A percentile compares a stretch with the other conserved stretches of the same genome.
phyloP scores from a whole-genome alignment of 2,329 filamentous ascomycete genomes.

The Monosporascus sp. region DNA sequence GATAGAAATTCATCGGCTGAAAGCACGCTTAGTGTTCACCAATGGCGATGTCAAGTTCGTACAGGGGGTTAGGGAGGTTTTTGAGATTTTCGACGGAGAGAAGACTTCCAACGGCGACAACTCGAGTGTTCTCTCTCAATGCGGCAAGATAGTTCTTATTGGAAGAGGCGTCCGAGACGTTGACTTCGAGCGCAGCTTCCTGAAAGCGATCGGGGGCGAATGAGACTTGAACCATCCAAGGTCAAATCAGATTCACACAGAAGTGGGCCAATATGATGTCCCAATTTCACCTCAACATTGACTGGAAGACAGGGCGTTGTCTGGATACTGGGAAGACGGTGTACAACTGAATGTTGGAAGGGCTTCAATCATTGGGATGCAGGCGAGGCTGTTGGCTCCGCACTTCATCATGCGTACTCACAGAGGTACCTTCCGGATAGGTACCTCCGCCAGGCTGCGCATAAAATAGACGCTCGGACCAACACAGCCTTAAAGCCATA shows the following conservation, averaged over 20 bases:
- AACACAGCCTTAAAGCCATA: not conserved
- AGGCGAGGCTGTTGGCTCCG: not conserved
- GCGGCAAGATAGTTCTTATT: conserved; percentile 60
- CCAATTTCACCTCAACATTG: too few relatives aligned
- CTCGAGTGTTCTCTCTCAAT: conserved; percentile 16
- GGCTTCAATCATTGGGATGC: not conserved
- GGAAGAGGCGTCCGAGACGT: conserved; percentile 49
- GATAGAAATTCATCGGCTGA: conserved; percentile 84
- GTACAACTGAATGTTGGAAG: too few relatives aligned
- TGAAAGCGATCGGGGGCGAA: conserved; percentile 8
- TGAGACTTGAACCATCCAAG: not conserved
- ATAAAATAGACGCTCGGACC: not conserved
- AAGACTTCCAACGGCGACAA: conserved; percentile 14
- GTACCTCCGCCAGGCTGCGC: not conserved
- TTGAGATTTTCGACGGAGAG: conserved; percentile 72
- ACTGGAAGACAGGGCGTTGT: too few relatives aligned
- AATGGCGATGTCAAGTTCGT: conserved; percentile 68
- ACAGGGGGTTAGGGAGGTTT: conserved; percentile 89
- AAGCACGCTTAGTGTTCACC: conserved; percentile 66
- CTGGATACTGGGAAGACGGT: too few relatives aligned
- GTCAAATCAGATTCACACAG: not conserved
- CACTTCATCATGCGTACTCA: not conserved
- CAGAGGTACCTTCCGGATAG: not conserved
- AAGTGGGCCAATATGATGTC: too few relatives aligned
- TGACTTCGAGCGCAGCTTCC: conserved; percentile 42